These are phyloP conservation scores for Erodium texanum DNA, from an alignment of 441 rosid species.

Conservation along the genomic window DNA sequence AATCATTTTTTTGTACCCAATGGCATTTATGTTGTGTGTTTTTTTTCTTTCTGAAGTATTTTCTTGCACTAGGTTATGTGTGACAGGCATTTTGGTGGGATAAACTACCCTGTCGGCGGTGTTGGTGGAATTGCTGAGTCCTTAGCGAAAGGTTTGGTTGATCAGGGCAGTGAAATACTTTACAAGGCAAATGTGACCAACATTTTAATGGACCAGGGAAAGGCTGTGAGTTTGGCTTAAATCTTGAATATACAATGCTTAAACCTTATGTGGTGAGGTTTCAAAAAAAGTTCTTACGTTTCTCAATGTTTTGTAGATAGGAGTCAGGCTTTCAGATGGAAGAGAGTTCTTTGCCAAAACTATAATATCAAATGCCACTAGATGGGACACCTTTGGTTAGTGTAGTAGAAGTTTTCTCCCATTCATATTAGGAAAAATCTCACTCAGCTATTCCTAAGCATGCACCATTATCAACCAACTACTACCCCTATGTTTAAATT, in stretches of 20 bases:
- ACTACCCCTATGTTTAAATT: too few relatives aligned
- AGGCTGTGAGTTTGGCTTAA: constrained; percentile 55
- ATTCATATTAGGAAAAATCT: too few relatives aligned
- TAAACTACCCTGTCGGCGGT: constrained; percentile 92
- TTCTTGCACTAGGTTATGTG: constrained; percentile 64
- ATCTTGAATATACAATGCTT: constrained; percentile 13
- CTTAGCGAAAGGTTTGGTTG: constrained; percentile 69
- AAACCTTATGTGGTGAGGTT: constrained; percentile 6
- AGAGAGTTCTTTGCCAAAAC: constrained; percentile 67
- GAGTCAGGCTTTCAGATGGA: constrained; percentile 85
- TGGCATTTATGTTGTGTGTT: constrained; percentile 11
- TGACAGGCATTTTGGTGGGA: constrained; percentile 96
- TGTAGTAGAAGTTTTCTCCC: constrained; percentile 11
- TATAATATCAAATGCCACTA: constrained; percentile 89
- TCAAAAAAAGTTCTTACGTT: background rate
- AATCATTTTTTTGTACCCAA: constrained; percentile 3
- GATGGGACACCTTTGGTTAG: constrained; percentile 99
- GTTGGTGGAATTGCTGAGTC: constrained; percentile 87
- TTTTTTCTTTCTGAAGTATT: background rate
- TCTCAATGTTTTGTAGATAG: constrained; percentile 43
- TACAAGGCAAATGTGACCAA: constrained; percentile 76
- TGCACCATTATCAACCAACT: too few relatives aligned
- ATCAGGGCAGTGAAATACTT: constrained; percentile 70
- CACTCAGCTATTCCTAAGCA: too few relatives aligned
- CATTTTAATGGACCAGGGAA: constrained; percentile 65